Evolutionary conservation across 139 green algal genomes (phyloP).

Genomic region (Chlorella vulgaris): DNA sequence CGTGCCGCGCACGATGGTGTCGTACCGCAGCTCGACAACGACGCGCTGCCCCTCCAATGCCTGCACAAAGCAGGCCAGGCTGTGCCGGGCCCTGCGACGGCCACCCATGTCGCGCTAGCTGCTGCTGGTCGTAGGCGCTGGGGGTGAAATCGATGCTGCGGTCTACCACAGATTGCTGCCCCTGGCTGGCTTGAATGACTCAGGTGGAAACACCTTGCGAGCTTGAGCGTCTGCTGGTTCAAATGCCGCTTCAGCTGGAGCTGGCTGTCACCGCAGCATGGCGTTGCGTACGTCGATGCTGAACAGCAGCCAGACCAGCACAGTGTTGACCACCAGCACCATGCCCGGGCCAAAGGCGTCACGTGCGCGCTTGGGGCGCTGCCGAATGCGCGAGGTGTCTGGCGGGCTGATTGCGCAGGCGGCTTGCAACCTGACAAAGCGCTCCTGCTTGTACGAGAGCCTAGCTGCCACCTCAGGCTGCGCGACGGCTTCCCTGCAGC

Average conservation of each 20-base stretch:
- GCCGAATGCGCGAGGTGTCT: conserved; percentile 2
- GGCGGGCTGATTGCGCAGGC: neutral
- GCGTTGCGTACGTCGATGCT: conserved; percentile 35
- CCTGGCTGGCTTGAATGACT: neutral
- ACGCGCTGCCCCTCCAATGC: conserved; percentile 47
- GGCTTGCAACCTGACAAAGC: neutral
- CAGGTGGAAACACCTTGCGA: too few species aligned
- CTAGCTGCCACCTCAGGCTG: conserved; percentile 1
- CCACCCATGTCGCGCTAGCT: too few species aligned
- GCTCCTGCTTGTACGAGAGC: neutral
- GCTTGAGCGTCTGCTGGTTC: too few species aligned
- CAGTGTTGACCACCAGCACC: conserved; percentile 35
- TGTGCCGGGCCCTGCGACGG: neutral
- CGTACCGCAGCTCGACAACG: conserved; percentile 50
- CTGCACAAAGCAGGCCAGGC: conserved; percentile 48
- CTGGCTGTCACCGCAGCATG: neutral
- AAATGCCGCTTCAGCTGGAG: neutral
- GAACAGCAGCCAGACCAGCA: conserved; percentile 46
- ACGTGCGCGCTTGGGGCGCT: conserved; percentile 2
- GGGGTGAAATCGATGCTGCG: too few species aligned
- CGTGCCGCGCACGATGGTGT: conserved; percentile 46
- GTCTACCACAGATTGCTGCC: too few species aligned
- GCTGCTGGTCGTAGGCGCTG: too few species aligned
- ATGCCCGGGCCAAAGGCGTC: conserved; percentile 32
- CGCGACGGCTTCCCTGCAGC: neutral